Conservation (phyloP, 768 basidiomycete species). For the Asterophora parasitica region DNA sequence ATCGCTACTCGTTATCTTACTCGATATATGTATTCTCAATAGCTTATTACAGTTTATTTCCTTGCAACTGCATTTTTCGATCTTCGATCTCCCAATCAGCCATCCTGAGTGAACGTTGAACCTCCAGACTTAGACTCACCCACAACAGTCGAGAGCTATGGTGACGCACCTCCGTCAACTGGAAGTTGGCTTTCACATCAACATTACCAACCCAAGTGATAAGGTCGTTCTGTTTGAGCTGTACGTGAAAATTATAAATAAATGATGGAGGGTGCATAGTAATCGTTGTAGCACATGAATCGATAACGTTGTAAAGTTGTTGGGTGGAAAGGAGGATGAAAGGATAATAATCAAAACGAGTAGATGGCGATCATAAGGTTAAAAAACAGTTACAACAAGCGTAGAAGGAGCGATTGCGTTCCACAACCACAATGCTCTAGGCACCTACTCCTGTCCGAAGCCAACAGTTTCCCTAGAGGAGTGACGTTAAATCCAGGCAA, state of each 20-base stretch:
- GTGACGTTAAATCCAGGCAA: constrained; percentile 11
- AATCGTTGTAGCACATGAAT: too few species aligned
- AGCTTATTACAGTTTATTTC: constrained; percentile 8
- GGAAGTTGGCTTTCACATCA: too few species aligned
- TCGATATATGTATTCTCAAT: constrained; percentile 11
- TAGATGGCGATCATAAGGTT: constrained; percentile 1
- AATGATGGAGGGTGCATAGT: too few species aligned
- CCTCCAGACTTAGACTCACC: too few species aligned
- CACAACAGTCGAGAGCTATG: too few species aligned
- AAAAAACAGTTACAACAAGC: constrained; percentile 12
- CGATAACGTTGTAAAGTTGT: neutral
- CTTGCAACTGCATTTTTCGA: too few species aligned
- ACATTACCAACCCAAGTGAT: too few species aligned
- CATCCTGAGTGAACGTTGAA: too few species aligned
- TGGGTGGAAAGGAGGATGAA: neutral
- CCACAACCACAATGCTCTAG: neutral
- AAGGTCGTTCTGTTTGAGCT: too few species aligned
- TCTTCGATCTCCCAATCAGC: too few species aligned
- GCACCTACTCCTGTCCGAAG: constrained; percentile 81
- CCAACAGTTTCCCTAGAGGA: constrained; percentile 79
- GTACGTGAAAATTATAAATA: too few species aligned
- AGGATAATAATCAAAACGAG: constrained; percentile 7
- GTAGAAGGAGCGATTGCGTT: constrained; percentile 8
- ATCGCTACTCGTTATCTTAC: constrained; percentile 4
- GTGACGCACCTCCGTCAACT: too few species aligned